phyloP scores from a whole-genome alignment of 2,329 filamentous ascomycete genomes.

The Fusarium sp. region DNA sequence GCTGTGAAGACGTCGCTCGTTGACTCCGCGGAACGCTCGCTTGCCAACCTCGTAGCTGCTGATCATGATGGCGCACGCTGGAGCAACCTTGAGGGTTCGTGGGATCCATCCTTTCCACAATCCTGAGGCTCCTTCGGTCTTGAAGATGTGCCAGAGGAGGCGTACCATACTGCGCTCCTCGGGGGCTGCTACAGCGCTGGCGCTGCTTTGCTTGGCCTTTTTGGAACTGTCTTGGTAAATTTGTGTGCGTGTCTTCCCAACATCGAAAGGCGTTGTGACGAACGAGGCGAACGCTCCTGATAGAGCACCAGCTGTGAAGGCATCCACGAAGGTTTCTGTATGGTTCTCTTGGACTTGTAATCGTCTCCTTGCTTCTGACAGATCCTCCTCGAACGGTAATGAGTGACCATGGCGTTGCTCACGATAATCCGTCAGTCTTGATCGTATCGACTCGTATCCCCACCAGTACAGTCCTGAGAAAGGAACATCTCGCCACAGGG shows the following conservation, averaged over 20 bases:
- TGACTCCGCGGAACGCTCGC: conserved; percentile 81
- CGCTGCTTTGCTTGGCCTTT: conserved; percentile 24
- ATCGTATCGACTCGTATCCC: conserved; percentile 90
- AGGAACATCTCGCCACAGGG: conserved; percentile 95
- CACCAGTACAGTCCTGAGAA: conserved; percentile 99
- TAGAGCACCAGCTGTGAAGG: conserved; percentile 85
- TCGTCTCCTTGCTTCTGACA: conserved; percentile 60
- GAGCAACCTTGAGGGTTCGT: conserved; percentile 91
- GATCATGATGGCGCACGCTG: conserved; percentile 99
- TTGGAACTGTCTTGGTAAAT: conserved; percentile 71
- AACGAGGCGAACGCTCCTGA: conserved; percentile 89
- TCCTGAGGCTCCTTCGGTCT: conserved; percentile 81
- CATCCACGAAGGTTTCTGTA: conserved; percentile 83
- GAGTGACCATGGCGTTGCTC: conserved; percentile 61
- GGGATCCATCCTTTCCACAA: conserved; percentile 94
- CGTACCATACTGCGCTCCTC: conserved; percentile 83
- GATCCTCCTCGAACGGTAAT: conserved; percentile 49
- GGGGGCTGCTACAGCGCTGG: conserved; percentile 61
- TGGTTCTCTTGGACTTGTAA: conserved; percentile 77
- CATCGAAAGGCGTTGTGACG: conserved; percentile 94
- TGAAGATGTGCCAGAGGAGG: conserved; percentile 91
- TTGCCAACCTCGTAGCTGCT: conserved; percentile 98
- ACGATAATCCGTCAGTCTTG: conserved; percentile 76
- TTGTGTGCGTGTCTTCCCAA: conserved; percentile 95
- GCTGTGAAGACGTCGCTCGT: conserved; percentile 58